phyloP scores from a whole-genome alignment of 2,329 filamentous ascomycete genomes.

The Aspergillus sp. region DNA sequence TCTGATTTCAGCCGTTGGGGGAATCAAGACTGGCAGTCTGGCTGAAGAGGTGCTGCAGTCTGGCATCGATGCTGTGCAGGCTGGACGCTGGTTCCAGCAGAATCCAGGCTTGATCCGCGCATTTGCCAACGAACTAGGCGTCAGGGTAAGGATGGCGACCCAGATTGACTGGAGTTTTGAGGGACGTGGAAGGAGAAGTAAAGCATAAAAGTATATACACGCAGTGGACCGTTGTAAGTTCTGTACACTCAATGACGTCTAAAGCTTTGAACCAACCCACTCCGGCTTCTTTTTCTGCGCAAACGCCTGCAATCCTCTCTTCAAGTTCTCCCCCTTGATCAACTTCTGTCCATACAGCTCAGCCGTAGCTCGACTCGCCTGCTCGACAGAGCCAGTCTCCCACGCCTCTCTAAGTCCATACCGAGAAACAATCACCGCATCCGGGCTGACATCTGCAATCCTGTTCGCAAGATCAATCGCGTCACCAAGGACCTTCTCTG shows the following conservation, averaged over 20 bases:
- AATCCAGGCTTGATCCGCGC: constrained; percentile 58
- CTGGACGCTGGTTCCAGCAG: constrained; percentile 58
- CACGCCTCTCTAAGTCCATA: constrained; percentile 69
- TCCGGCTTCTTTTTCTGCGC: constrained; percentile 78
- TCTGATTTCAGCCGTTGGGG: constrained; percentile 23
- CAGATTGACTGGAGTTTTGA: constrained; percentile 18
- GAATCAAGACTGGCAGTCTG: constrained; percentile 16
- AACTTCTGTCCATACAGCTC: constrained; percentile 78
- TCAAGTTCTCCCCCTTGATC: constrained; percentile 88
- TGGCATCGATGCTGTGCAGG: constrained; percentile 51
- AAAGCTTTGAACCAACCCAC: constrained; percentile 58
- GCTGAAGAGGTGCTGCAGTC: constrained; percentile 43
- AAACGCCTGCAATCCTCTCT: constrained; percentile 68
- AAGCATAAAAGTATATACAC: too few relatives aligned
- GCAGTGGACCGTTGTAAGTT: too few relatives aligned
- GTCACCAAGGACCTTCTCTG: constrained; percentile 77
- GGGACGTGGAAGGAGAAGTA: not conserved
- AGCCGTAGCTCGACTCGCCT: constrained; percentile 76
- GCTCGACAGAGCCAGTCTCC: constrained; percentile 64
- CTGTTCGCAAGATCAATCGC: constrained; percentile 61
- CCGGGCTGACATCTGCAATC: constrained; percentile 60
- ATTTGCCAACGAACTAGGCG: constrained; percentile 56
- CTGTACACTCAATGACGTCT: not conserved
- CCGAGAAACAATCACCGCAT: constrained; percentile 70
- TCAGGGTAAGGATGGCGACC: constrained; percentile 47